These are phyloP conservation scores for Rhodocollybia butyracea DNA, from an alignment of 768 basidiomycete genomes.

Conservation along the genomic window DNA sequence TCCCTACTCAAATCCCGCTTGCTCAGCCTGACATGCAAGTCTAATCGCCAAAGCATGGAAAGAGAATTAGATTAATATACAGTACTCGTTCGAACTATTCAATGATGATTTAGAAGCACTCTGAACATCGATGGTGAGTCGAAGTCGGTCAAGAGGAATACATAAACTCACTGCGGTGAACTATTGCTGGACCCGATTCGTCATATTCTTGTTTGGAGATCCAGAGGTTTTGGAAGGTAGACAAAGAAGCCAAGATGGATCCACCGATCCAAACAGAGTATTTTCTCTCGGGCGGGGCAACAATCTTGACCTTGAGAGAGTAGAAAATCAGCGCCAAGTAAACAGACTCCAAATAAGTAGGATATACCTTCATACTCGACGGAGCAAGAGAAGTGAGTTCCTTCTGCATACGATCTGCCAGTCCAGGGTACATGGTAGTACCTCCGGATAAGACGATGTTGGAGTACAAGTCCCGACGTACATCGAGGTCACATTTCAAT, in stretches of 20 bases:
- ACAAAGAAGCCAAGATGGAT: constrained; percentile 82
- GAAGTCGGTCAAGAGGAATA: background rate
- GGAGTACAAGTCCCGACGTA: constrained; percentile 49
- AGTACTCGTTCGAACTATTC: too few relatives aligned
- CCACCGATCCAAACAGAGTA: constrained; percentile 92
- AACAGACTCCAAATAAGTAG: too few relatives aligned
- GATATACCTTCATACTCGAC: constrained; percentile 8
- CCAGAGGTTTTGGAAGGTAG: constrained; percentile 97
- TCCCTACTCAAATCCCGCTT: too few relatives aligned
- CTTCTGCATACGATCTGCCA: constrained; percentile 51
- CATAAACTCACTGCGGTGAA: constrained; percentile 31
- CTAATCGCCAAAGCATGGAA: too few relatives aligned
- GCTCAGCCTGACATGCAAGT: too few relatives aligned
- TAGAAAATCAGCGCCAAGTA: too few relatives aligned
- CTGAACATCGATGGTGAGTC: background rate
- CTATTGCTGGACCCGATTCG: constrained; percentile 57
- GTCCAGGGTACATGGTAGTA: constrained; percentile 54
- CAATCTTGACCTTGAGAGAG: constrained; percentile 58
- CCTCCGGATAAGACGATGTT: constrained; percentile 62
- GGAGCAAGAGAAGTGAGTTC: constrained; percentile 10
- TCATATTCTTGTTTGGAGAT: constrained; percentile 92
- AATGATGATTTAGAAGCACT: background rate
- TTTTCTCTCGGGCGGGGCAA: constrained; percentile 67
- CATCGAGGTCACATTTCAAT: constrained; percentile 47
- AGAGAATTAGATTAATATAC: too few relatives aligned